Evolutionary conservation across 176 grass and related monocot species (phyloP).

Genomic region (Alloteropsis semialata): DNA sequence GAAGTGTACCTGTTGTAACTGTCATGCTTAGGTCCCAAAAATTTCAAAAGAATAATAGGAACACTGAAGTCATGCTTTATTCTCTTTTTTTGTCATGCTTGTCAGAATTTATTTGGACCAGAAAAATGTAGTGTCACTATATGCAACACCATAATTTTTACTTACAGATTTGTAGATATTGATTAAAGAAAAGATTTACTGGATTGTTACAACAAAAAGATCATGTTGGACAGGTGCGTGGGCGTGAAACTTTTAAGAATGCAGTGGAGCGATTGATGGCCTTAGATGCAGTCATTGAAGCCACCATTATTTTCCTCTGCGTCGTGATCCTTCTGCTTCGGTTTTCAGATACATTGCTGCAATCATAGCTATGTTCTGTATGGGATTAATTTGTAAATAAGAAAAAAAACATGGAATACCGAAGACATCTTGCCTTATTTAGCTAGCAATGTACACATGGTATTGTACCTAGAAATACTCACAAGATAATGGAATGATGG

Average conservation of each 20-base stretch:
- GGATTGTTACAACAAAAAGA: background rate
- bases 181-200: background rate
- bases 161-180: background rate
- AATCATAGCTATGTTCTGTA: background rate
- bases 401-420: background rate
- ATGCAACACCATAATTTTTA: background rate
- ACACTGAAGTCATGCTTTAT: background rate
- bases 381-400: slow-evolving; percentile 16
- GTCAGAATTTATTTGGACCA: background rate
- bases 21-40: background rate
- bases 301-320: slow-evolving; percentile 42
- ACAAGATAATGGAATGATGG: background rate
- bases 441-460: background rate
- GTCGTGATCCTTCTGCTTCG: slow-evolving; percentile 36
- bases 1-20: background rate
- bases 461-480: background rate
- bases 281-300: slow-evolving; percentile 45
- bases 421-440: background rate
- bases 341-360: slow-evolving; percentile 33
- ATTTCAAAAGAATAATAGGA: background rate
- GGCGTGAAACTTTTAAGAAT: slow-evolving; percentile 24
- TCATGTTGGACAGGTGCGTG: slow-evolving; percentile 35
- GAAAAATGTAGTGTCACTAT: background rate
- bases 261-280: slow-evolving; percentile 12
- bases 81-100: background rate